These are phyloP conservation scores for Microstroma glucosiphilum DNA, from an alignment of 1,284 basidiomycete species.

Conservation along the genomic window DNA sequence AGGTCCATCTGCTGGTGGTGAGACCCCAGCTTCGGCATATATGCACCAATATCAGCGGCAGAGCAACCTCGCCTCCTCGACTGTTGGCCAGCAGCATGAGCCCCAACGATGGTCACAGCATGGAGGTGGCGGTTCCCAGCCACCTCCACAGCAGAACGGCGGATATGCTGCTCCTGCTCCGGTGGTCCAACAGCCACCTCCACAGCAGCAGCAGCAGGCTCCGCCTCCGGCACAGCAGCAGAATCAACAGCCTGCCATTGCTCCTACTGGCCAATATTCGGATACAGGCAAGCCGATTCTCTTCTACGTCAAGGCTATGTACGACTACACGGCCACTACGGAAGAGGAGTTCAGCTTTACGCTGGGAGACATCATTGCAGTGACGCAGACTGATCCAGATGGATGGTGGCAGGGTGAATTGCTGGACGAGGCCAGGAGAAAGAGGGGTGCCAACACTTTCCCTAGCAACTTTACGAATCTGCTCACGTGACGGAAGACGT, in stretches of 20 bases:
- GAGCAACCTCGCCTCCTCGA: background rate
- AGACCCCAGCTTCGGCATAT: background rate
- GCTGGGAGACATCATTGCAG: constrained; percentile 81
- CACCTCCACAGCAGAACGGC: constrained; percentile 8
- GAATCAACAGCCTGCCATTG: constrained; percentile 22
- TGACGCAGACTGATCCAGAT: constrained; percentile 82
- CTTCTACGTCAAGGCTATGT: constrained; percentile 74
- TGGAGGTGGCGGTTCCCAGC: background rate
- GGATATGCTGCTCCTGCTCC: constrained; percentile 30
- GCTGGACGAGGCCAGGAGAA: constrained; percentile 73
- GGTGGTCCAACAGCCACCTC: constrained; percentile 20
- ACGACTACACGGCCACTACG: constrained; percentile 80
- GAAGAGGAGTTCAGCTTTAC: constrained; percentile 82
- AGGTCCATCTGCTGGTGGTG: background rate
- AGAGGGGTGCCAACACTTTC: constrained; percentile 75
- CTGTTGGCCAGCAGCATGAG: constrained; percentile 14
- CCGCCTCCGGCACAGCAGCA: constrained; percentile 20
- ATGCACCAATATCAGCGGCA: background rate
- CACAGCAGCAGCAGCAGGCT: constrained; percentile 26
- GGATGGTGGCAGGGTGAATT: constrained; percentile 85
- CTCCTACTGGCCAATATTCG: constrained; percentile 65
- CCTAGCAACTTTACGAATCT: constrained; percentile 76
- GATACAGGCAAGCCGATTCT: constrained; percentile 71
- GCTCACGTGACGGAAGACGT: constrained; percentile 43
- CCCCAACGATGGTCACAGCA: constrained; percentile 14